A percentile compares a stretch with the other conserved stretches of the same genome.
These are phyloP conservation scores for Polyporus tsugae DNA, from an alignment of 1,284 basidiomycete genomes.

Conservation along the genomic window DNA sequence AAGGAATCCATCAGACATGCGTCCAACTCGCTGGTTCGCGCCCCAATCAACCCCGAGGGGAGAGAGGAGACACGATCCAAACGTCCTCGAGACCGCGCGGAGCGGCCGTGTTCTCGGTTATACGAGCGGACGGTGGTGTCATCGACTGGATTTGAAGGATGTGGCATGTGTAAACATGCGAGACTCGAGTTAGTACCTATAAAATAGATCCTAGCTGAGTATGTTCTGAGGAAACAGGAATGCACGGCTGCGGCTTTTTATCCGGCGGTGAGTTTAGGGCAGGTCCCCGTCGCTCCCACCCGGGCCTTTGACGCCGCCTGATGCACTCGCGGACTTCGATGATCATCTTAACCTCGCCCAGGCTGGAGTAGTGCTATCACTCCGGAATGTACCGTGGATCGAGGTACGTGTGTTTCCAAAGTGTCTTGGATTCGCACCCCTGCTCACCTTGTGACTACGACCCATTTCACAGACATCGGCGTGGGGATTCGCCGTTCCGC, in stretches of 20 bases:
- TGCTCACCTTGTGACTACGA: background rate
- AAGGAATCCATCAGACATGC: constrained; percentile 30
- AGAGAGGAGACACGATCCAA: constrained; percentile 24
- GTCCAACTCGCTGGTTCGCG: constrained; percentile 32
- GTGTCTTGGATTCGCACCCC: no score
- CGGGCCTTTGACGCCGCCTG: background rate
- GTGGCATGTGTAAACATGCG: constrained; percentile 88
- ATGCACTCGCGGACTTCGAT: background rate
- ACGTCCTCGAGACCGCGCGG: constrained; percentile 29
- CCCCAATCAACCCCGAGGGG: constrained; percentile 26
- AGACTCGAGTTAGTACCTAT: constrained; percentile 91
- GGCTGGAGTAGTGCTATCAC: background rate
- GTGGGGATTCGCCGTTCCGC: background rate
- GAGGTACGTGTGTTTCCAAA: background rate
- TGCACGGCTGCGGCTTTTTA: constrained; percentile 51
- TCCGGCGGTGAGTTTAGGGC: constrained; percentile 30
- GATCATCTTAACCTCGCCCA: background rate
- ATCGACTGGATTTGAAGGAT: constrained; percentile 85
- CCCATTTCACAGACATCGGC: background rate
- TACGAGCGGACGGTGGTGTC: constrained; percentile 76
- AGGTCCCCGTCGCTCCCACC: constrained; percentile 7
- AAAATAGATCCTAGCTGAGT: constrained; percentile 91
- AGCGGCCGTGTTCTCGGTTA: constrained; percentile 54
- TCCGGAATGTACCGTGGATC: background rate
- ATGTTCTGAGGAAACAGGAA: constrained; percentile 71